Base-by-base conservation (phyloP, 352 stramenopile genomes). In the Phytophthora meadii region DNA sequence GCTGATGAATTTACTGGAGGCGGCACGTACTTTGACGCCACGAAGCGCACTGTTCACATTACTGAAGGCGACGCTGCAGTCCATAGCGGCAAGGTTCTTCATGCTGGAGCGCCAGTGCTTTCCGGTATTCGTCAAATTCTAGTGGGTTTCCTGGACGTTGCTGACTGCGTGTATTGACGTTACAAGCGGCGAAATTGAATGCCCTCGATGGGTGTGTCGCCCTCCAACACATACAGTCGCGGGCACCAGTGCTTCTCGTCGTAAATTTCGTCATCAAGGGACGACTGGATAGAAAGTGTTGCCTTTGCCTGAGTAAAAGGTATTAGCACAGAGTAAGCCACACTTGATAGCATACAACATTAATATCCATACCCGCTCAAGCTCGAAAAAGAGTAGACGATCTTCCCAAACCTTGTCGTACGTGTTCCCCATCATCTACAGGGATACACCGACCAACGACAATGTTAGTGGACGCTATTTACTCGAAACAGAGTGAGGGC, bases 41-140 rank as follows among this genome's bases (percentile, higher is more conserved):
- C 78, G 8, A 63, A 89, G 32, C 65, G 60, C 12, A 95, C 84
- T 0, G 57, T 95, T 2, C 84, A 90, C 59, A 89, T 90, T 47
- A 65, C 80, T 6, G 82, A 95, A 58, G 95, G 95, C 36, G 90
- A 98, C 67, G 84, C 78, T 7, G 87, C 89, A 19, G 83, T 97
- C 9, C 95, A 98, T 74, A 98, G 87, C 39, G 94, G 94, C 11
- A 98, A 98, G 65, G 75, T 98, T 28, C 79, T 97, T 10, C 95
- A 98, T 65, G 95, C 91, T 39, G 95, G 90, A 5, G 82, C 95
- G 37, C 72, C 84, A 0, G 89, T 98, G 25, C 88, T 91, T 1
- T 68, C 66, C 5, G 95, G 95, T 9, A 76, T 84, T 34, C 84
- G 95, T 9, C 82, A 94, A 40, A 93, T 98, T 37, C 76, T 98